Percentiles rank a stretch among this genome's conserved stretches.
These are phyloP conservation scores for Solanum lycopersicoides DNA, from an alignment of 257 asterid genomes.

Conservation along the genomic window DNA sequence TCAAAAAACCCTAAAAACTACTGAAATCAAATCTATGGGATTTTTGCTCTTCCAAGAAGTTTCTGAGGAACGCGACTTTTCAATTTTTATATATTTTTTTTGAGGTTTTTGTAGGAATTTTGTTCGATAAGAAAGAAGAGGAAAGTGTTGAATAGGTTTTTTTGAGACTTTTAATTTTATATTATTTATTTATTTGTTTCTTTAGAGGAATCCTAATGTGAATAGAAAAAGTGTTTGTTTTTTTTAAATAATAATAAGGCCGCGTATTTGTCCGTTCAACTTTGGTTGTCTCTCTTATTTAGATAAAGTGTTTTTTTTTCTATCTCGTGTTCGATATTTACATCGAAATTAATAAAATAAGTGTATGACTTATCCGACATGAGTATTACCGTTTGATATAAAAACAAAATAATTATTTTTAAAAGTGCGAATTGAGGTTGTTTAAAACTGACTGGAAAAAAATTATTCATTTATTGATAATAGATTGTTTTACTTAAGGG, in stretches of 20 bases:
- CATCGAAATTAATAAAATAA: fast-evolving
- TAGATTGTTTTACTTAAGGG: no score
- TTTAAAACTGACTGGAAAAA: not conserved
- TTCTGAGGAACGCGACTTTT: not conserved
- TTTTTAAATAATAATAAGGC: no score
- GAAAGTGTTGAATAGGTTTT: not conserved
- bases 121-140: not conserved
- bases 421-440: no score
- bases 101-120: not conserved
- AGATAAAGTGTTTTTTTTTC: fast-evolving
- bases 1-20: not conserved
- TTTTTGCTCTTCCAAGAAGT: not conserved
- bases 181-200: not conserved
- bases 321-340: not conserved
- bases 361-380: not conserved
- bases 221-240: not conserved
- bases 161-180: not conserved
- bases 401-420: no score
- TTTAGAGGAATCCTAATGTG: not conserved
- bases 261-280: not conserved
- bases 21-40: not conserved
- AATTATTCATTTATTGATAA: no score
- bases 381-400: no score
- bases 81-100: not conserved
- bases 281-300: not conserved